Percentiles rank a stretch among this genome's conserved stretches.
Conservation (phyloP, 2,329 filamentous ascomycete species). For the Phialocephala sp. region DNA sequence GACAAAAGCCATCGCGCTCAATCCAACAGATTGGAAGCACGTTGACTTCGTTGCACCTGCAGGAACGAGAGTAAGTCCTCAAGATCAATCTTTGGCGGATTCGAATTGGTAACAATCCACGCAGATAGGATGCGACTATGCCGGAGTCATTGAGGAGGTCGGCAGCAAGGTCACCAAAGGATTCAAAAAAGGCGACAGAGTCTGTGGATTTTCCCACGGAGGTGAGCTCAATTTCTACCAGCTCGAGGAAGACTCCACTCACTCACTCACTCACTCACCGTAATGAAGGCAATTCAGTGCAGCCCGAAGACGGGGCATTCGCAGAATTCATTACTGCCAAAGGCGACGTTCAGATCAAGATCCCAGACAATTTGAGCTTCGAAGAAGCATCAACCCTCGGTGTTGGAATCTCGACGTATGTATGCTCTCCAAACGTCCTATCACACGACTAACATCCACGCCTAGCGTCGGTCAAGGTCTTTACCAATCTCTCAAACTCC, state of each 20-base stretch:
- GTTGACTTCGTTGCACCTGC: constrained; percentile 33
- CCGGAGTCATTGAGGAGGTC: constrained; percentile 53
- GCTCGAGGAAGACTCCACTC: neutral
- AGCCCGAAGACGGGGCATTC: constrained; percentile 51
- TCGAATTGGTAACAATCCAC: neutral
- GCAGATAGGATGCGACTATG: constrained; percentile 52
- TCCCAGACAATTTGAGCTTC: constrained; percentile 52
- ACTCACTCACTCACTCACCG: neutral
- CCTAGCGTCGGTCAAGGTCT: constrained; percentile 54
- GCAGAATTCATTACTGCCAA: constrained; percentile 41
- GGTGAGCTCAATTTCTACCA: constrained; percentile 17
- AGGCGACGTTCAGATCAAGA: constrained; percentile 49
- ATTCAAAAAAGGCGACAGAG: constrained; percentile 55
- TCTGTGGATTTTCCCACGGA: constrained; percentile 50
- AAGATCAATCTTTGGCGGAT: neutral
- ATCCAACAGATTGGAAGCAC: constrained; percentile 44
- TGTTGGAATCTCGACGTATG: constrained; percentile 35
- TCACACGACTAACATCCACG: constrained; percentile 32
- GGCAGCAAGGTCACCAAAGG: constrained; percentile 49
- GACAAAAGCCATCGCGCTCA: constrained; percentile 40
- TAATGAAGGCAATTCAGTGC: constrained; percentile 39
- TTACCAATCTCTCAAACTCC: constrained; percentile 52
- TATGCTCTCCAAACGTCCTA: constrained; percentile 18
- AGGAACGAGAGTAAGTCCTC: constrained; percentile 30
- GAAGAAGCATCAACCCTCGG: constrained; percentile 50